These are phyloP conservation scores for Tolypocladium inflatum DNA, from an alignment of 2,329 filamentous ascomycete genomes.

Conservation along the genomic window DNA sequence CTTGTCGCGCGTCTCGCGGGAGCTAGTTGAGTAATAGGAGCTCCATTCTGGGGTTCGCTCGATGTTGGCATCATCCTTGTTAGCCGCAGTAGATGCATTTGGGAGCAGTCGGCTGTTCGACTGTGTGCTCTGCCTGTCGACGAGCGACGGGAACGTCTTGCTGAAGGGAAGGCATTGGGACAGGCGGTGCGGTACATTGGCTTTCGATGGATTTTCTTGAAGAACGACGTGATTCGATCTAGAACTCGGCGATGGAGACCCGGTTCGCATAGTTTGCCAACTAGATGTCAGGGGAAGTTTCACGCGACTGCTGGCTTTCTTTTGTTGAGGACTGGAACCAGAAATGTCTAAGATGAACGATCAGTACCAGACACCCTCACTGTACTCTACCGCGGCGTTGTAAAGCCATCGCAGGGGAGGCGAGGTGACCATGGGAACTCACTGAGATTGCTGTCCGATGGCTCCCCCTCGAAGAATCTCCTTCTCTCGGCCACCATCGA, in stretches of 20 bases:
- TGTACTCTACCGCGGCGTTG: neutral
- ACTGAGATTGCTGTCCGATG: neutral
- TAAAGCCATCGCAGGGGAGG: neutral
- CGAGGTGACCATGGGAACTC: neutral
- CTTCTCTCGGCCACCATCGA: slow-evolving; percentile 14
- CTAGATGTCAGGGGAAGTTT: neutral
- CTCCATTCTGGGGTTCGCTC: neutral
- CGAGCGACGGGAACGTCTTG: slow-evolving; percentile 1
- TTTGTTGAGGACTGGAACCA: neutral
- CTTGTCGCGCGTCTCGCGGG: neutral
- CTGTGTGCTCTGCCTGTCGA: neutral
- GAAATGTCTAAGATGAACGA: neutral
- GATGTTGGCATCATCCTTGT: neutral
- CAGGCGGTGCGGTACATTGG: neutral
- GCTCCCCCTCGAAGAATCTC: slow-evolving; percentile 11
- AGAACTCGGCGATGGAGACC: neutral
- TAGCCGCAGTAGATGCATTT: neutral
- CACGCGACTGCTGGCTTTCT: too few species aligned
- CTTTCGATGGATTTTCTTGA: neutral
- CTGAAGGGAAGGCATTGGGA: neutral
- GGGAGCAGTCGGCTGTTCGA: neutral
- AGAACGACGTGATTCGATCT: neutral
- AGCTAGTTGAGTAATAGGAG: neutral
- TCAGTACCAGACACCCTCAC: neutral
- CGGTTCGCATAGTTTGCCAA: neutral